Base-by-base conservation (phyloP, 2,329 filamentous ascomycete genomes). In the Blastomyces parvus region DNA sequence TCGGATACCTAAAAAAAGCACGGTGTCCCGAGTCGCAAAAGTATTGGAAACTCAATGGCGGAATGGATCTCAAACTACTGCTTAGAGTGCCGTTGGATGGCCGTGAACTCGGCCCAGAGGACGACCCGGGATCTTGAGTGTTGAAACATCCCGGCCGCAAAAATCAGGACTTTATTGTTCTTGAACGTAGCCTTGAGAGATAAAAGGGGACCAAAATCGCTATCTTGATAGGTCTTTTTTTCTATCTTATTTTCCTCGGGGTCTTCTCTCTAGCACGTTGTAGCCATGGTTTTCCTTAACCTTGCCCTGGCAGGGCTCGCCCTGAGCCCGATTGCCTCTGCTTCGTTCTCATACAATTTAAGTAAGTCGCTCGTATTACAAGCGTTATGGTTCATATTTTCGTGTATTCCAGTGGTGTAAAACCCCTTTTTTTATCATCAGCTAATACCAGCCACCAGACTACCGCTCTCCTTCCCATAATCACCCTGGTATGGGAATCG, bases 391-490 rank as follows among this genome's bases (percentile, higher is more conserved):
- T 19, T 19, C 19, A 17, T 4, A 48, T 22, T 56, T 52, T 60
- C 30, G n/a, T 30, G 19, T 8, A 52, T 25, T 22, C 27, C 58
- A 46, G n/a, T 30, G n/a, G 17, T 48, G 14, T 19, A 19, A 30
- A 19, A 30, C 9, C 30, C 1, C 13, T 36, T 33, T 19, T 19
- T 55, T n/a, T 33, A 50, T 56, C 25, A 40, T 40, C 14, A 25
- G 30, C 50, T 55, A 62, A 62, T 42, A 25, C n/a, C 19, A 56
- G 46, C 14, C 30, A 19, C 33, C 13, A 62, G 50, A 89, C 75
- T 90, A 88, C 72, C 79, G 81, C 59, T 87, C 83, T 68, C 86
- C 87, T 6, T 89, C 87, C 0, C 79, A 82, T 50, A 81, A 86
- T 53, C 87, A 89, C 67, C 80, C 83, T 3, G 77, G 79, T 46